Conservation (phyloP, 1,284 basidiomycete genomes). For the Coniferiporia weirii region DNA sequence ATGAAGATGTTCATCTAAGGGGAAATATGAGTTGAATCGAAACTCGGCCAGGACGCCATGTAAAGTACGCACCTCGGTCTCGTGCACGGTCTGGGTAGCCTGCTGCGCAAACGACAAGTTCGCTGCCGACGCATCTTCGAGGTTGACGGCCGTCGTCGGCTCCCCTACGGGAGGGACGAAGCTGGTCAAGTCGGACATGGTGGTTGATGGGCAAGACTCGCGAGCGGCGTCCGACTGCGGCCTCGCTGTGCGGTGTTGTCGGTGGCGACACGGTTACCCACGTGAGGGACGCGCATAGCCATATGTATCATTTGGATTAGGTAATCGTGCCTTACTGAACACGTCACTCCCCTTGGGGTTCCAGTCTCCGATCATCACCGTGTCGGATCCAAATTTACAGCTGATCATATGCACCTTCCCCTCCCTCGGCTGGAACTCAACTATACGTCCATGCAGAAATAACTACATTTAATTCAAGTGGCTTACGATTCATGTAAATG, state of each 20-base stretch:
- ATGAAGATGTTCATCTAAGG: conserved; percentile 63
- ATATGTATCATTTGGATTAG: too few relatives aligned
- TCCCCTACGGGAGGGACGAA: conserved; percentile 19
- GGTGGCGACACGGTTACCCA: too few relatives aligned
- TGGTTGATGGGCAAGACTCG: not conserved
- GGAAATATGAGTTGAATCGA: conserved; percentile 3
- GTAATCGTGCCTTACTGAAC: too few relatives aligned
- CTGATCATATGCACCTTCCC: too few relatives aligned
- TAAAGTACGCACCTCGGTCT: conserved; percentile 28
- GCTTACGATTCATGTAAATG: too few relatives aligned
- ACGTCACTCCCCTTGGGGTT: too few relatives aligned
- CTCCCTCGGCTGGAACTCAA: too few relatives aligned
- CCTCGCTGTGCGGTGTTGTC: not conserved
- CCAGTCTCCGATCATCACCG: too few relatives aligned
- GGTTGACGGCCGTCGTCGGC: conserved; percentile 29
- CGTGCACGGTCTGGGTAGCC: conserved; percentile 26
- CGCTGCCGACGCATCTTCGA: conserved; percentile 29
- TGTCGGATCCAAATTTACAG: too few relatives aligned
- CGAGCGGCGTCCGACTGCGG: not conserved
- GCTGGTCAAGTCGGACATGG: conserved; percentile 14
- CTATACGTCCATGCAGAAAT: too few relatives aligned
- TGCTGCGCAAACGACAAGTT: conserved; percentile 24
- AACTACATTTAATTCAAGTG: too few relatives aligned
- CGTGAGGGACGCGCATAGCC: too few relatives aligned
- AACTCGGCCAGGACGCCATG: not conserved